These are phyloP conservation scores for Yueomyces sp. DNA, from an alignment of 805 yeast species.

Conservation along the genomic window DNA sequence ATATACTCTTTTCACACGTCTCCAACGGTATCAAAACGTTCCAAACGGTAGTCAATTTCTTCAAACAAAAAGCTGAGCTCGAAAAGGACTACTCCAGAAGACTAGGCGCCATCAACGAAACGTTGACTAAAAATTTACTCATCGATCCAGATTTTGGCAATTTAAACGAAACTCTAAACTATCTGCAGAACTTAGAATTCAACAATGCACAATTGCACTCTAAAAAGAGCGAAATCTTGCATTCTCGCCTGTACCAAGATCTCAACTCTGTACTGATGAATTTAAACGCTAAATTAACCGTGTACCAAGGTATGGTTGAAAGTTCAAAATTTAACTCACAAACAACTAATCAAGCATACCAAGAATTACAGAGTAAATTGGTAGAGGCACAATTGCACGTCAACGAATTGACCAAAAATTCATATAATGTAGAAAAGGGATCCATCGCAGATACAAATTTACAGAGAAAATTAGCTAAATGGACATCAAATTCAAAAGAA, in stretches of 20 bases:
- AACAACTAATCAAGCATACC: constrained; percentile 18
- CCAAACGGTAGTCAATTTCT: constrained; percentile 14
- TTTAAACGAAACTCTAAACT: constrained; percentile 9
- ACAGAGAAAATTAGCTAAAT: constrained; percentile 17
- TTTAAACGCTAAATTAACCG: constrained; percentile 16
- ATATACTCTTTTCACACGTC: constrained; percentile 17
- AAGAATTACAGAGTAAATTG: constrained; percentile 14
- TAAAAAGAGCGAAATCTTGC: constrained; percentile 18
- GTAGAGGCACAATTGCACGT: constrained; percentile 14
- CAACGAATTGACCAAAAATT: constrained; percentile 17
- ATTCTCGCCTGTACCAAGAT: constrained; percentile 14
- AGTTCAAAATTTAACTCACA: constrained; percentile 17
- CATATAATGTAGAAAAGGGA: constrained; percentile 19
- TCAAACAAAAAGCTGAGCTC: constrained; percentile 18
- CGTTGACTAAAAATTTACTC: constrained; percentile 11
- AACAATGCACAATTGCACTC: constrained; percentile 20
- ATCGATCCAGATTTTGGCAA: constrained; percentile 19
- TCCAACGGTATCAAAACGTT: constrained; percentile 18
- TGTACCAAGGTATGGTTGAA: constrained; percentile 18
- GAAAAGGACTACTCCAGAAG: constrained; percentile 23
- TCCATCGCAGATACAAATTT: constrained; percentile 11
- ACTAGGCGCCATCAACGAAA: constrained; percentile 20
- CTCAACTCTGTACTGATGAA: constrained; percentile 14
- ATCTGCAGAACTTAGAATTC: constrained; percentile 13
- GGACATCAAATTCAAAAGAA: constrained; percentile 18